Base-by-base conservation (phyloP, 2,329 filamentous ascomycete genomes). In the Aspergillus proliferans region DNA sequence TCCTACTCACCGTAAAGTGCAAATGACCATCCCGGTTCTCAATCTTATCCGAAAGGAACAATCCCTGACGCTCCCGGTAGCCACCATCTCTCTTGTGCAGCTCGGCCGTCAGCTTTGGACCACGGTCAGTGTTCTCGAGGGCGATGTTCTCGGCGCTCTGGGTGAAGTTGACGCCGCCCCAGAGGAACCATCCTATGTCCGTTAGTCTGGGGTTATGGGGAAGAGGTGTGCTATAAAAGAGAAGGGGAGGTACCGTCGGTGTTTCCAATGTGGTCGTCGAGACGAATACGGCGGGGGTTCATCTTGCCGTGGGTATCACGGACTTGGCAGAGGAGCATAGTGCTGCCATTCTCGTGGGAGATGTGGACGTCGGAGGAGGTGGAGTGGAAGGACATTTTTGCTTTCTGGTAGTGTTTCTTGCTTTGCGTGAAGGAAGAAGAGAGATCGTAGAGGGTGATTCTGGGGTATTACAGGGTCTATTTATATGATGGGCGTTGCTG, bases 81-180 rank as follows among this genome's bases (percentile, higher is more conserved):
- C 53, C 51, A 7, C 56, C 56, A 14, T 52, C 40, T 0, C 9
- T 26, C 46, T 40, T 52, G 12, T 34, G 40, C 39, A 58, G 44
- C n/a, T 54, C 49, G n/a, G 56, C 56, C 10, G 44, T 51, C 24
- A 58, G 43, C 41, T 57, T 53, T 1, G 56, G 56, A 8, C 56
- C 56, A 15, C 43, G 40, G 10, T 47, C 33, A 9, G 51, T 53
- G 3, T 51, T 22, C 15, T 54, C 55, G 0, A 58, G 50, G 9
- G 30, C 26, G 30, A 58, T 48, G 34, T 58, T 50, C 3, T 36
- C 15, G 9, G 56, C 55, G 21, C 40, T 49, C 14, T 33, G 48
- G 34, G 55, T 56, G 51, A 58, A 58, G 22, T 57, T 52, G 15
- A 33, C 26, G 3, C 56, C 55, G 24, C 52, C 56, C 56, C 56